These are phyloP conservation scores for Histomonas meleagridis DNA, from an alignment of 208 protist genomes.

Conservation along the genomic window DNA sequence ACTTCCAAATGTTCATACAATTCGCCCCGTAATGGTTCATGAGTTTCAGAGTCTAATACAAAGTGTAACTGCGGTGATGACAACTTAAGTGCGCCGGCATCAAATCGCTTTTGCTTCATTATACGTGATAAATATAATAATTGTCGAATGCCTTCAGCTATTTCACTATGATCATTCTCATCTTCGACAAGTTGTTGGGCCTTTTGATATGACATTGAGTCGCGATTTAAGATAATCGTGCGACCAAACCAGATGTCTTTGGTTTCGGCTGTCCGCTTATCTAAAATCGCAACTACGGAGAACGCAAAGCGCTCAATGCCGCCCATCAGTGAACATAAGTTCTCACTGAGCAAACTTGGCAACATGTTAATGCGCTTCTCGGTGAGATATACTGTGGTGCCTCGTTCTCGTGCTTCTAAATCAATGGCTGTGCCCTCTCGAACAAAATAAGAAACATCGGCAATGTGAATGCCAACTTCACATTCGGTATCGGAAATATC, in stretches of 20 bases:
- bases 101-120: constrained; percentile 40
- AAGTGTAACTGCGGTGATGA: constrained; percentile 52
- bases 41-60: constrained; percentile 36
- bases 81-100: constrained; percentile 51
- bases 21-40: constrained; percentile 46
- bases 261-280: constrained; percentile 45
- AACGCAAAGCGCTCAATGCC: constrained; percentile 67
- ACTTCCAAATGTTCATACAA: constrained; percentile 49
- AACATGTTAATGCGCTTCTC: constrained; percentile 64
- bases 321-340: constrained; percentile 69
- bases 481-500: constrained; percentile 26
- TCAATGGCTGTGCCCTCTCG: constrained; percentile 60
- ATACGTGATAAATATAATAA: constrained; percentile 3
- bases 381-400: constrained; percentile 65
- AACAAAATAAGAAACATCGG: constrained; percentile 77
- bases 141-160: background rate
- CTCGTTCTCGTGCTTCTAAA: constrained; percentile 59
- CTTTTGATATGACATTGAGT: constrained; percentile 52
- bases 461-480: constrained; percentile 72
- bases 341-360: constrained; percentile 64
- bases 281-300: constrained; percentile 62
- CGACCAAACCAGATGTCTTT: constrained; percentile 51
- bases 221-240: constrained; percentile 57
- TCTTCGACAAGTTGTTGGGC: constrained; percentile 48
- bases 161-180: constrained; percentile 49